Percentiles rank a stretch among this genome's conserved stretches.
These are phyloP conservation scores for Tilletia walkeri DNA, from an alignment of 1,284 basidiomycete genomes.

Conservation along the genomic window DNA sequence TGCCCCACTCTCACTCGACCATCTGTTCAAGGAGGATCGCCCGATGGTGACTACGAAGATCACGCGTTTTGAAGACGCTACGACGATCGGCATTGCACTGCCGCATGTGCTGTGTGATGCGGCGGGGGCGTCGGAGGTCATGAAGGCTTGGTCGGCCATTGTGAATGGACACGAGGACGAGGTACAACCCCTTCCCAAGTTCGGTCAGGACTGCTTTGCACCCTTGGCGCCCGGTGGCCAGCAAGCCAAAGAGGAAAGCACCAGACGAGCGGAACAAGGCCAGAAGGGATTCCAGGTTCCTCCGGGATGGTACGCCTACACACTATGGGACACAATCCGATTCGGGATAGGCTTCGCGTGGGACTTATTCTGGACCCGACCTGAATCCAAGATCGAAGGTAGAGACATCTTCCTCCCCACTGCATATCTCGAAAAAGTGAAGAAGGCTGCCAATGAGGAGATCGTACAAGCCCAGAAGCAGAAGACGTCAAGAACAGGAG, in stretches of 20 bases:
- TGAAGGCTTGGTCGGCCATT: background rate
- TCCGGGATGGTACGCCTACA: conserved; percentile 5
- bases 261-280: background rate
- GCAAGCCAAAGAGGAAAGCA: background rate
- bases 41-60: background rate
- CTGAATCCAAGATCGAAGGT: conserved; percentile 1
- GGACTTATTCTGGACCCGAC: conserved; percentile 5
- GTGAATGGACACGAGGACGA: conserved; percentile 5
- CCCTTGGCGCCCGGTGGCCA: background rate
- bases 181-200: background rate
- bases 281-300: background rate
- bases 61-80: background rate
- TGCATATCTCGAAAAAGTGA: background rate
- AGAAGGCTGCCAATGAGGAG: background rate
- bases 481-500: background rate
- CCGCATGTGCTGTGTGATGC: background rate
- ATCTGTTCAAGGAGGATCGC: conserved; percentile 12
- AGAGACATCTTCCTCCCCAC: background rate
- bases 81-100: background rate
- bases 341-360: background rate
- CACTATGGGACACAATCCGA: background rate
- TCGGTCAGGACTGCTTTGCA: background rate
- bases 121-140: background rate
- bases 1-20: background rate
- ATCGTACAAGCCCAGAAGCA: background rate